Conservation (phyloP, 495 filamentous ascomycete species). For the Hapsidospora chrysogenum region DNA sequence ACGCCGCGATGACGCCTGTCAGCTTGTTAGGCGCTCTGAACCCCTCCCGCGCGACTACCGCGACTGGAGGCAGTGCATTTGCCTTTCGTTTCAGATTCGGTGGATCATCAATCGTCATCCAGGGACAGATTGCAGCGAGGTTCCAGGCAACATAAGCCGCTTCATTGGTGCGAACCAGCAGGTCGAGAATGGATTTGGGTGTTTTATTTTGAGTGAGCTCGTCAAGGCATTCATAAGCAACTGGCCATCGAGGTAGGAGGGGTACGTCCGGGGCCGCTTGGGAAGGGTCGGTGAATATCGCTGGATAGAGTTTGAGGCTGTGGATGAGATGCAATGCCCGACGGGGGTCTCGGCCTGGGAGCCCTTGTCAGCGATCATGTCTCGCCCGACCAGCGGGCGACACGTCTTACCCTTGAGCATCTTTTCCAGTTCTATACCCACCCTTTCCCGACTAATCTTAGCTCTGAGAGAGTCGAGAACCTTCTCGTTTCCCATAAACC, state of each 20-base stretch:
- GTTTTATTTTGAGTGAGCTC: slow-evolving; percentile 27
- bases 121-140: slow-evolving; percentile 59
- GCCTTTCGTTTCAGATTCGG: slow-evolving; percentile 22
- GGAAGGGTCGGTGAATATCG: slow-evolving; percentile 59
- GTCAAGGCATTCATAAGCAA: slow-evolving; percentile 33
- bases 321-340: slow-evolving; percentile 56
- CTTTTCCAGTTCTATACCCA: slow-evolving; percentile 73
- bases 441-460: slow-evolving; percentile 85
- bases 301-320: slow-evolving; percentile 54
- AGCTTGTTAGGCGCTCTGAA: slow-evolving; percentile 65
- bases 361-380: slow-evolving; percentile 1
- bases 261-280: slow-evolving; percentile 18
- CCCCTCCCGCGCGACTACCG: slow-evolving; percentile 51
- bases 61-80: slow-evolving; percentile 31
- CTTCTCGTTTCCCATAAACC: slow-evolving; percentile 54
- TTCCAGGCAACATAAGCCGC: slow-evolving; percentile 59
- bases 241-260: slow-evolving; percentile 23
- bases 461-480: slow-evolving; percentile 62
- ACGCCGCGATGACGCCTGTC: slow-evolving; percentile 42
- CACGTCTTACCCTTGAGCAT: slow-evolving; percentile 55
- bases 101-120: slow-evolving; percentile 39
- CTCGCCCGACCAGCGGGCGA: neutral
- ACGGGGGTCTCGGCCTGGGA: slow-evolving; percentile 48
- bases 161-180: slow-evolving; percentile 40
- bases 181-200: slow-evolving; percentile 28